Evolutionary conservation across 2,329 filamentous ascomycete species (phyloP).

Genomic region (Botrytis byssoidea): DNA sequence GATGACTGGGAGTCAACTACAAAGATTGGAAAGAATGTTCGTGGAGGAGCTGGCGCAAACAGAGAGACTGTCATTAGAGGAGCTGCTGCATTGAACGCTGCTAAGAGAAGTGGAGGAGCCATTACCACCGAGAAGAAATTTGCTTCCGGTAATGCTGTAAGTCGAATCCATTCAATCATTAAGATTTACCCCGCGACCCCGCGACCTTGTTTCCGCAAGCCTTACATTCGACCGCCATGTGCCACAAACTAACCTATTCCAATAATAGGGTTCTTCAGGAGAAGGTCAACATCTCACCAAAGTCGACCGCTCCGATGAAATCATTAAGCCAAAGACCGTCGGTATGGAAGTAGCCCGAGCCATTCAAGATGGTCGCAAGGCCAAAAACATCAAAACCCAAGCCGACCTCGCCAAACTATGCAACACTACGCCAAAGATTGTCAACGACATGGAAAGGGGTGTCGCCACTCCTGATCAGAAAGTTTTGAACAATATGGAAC

Average conservation of each 20-base stretch:
- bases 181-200: slow-evolving; percentile 1
- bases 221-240: neutral
- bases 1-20: slow-evolving; percentile 84
- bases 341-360: slow-evolving; percentile 77
- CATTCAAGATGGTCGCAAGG: slow-evolving; percentile 75
- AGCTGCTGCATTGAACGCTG: slow-evolving; percentile 81
- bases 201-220: slow-evolving; percentile 4
- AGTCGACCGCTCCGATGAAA: slow-evolving; percentile 95
- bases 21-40: slow-evolving; percentile 88
- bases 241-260: slow-evolving; percentile 21
- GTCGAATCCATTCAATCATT: slow-evolving; percentile 40
- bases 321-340: slow-evolving; percentile 93
- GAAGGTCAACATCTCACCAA: slow-evolving; percentile 97
- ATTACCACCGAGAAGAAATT: slow-evolving; percentile 92
- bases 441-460: slow-evolving; percentile 84
- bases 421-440: slow-evolving; percentile 77
- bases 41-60: slow-evolving; percentile 57
- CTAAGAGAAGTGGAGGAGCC: slow-evolving; percentile 73
- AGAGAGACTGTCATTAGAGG: slow-evolving; percentile 90
- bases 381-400: slow-evolving; percentile 89
- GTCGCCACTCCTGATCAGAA: slow-evolving; percentile 79
- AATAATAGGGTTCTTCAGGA: slow-evolving; percentile 16
- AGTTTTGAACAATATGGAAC: slow-evolving; percentile 74
- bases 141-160: slow-evolving; percentile 73
- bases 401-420: slow-evolving; percentile 82